Percentiles rank a stretch among this genome's conserved stretches.
phyloP scores from a whole-genome alignment of 768 basidiomycete genomes.

The Kwoniella europaea region DNA sequence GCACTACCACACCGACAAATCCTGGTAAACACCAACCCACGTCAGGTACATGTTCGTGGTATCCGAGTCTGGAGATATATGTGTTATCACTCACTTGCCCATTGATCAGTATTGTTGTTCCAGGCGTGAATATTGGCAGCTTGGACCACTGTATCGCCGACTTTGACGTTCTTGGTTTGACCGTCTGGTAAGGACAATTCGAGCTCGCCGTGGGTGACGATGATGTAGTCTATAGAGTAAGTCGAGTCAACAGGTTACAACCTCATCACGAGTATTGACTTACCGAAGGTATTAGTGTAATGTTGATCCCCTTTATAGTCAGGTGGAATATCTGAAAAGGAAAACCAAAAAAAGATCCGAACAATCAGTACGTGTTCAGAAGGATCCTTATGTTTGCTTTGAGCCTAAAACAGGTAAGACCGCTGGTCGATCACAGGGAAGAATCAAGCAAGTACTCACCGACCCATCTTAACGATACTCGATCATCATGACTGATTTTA shows the following conservation, averaged over 20 bases:
- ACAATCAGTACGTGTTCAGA: too few relatives aligned
- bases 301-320: constrained; percentile 12
- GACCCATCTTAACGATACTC: constrained; percentile 21
- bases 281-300: constrained; percentile 21
- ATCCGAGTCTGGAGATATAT: neutral
- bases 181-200: constrained; percentile 26
- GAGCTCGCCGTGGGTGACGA: constrained; percentile 30
- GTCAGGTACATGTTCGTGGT: neutral
- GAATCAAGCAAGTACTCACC: constrained; percentile 11
- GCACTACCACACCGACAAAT: constrained; percentile 23
- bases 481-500: constrained; percentile 22
- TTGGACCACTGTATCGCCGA: constrained; percentile 28
- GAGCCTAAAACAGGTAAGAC: neutral
- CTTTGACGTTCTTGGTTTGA: constrained; percentile 6
- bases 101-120: constrained; percentile 25
- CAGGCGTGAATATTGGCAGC: constrained; percentile 30
- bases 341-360: too few relatives aligned
- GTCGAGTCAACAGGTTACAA: neutral
- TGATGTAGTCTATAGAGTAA: constrained; percentile 14
- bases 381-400: too few relatives aligned
- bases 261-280: neutral
- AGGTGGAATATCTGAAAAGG: constrained; percentile 12
- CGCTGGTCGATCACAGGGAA: too few relatives aligned
- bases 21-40: constrained; percentile 9
- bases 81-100: constrained; percentile 23